Conservation (phyloP, 805 yeast genomes). For the Candida nonsorbophila region DNA sequence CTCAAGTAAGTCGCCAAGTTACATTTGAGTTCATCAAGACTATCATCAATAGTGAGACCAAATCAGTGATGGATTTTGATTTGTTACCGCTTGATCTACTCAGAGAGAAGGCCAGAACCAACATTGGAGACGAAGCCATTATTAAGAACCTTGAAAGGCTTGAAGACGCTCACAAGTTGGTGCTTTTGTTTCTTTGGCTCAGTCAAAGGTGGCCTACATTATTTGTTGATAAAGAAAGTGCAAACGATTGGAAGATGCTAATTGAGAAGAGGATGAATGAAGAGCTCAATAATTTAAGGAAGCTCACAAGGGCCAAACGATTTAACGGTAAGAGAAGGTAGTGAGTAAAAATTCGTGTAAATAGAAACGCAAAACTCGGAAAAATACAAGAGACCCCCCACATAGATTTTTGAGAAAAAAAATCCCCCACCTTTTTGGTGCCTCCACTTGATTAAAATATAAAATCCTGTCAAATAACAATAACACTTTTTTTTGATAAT, state of each 20-base stretch:
- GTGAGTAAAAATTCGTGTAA: neutral
- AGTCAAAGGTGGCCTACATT: constrained; percentile 80
- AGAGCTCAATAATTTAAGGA: constrained; percentile 32
- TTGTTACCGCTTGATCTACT: constrained; percentile 24
- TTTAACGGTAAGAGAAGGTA: constrained; percentile 1
- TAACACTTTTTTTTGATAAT: no score
- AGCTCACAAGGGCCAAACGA: constrained; percentile 6
- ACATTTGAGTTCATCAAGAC: constrained; percentile 46
- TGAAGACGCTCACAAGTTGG: constrained; percentile 64
- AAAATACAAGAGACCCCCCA: constrained; percentile 2
- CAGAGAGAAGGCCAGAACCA: constrained; percentile 5
- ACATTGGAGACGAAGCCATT: neutral
- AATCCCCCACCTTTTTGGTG: constrained; percentile 4
- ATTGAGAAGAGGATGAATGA: constrained; percentile 60
- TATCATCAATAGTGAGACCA: constrained; percentile 50
- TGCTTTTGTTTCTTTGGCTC: constrained; percentile 77
- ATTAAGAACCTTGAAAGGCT: constrained; percentile 16
- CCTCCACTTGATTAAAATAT: no score
- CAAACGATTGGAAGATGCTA: constrained; percentile 59
- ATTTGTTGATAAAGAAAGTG: constrained; percentile 73
- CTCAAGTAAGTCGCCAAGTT: constrained; percentile 33
- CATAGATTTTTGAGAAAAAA: neutral
- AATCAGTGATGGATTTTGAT: constrained; percentile 49
- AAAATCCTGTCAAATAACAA: no score
- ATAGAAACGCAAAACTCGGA: neutral